phyloP scores from a whole-genome alignment of 2,329 filamentous ascomycete species.

The Microsporum canis region DNA sequence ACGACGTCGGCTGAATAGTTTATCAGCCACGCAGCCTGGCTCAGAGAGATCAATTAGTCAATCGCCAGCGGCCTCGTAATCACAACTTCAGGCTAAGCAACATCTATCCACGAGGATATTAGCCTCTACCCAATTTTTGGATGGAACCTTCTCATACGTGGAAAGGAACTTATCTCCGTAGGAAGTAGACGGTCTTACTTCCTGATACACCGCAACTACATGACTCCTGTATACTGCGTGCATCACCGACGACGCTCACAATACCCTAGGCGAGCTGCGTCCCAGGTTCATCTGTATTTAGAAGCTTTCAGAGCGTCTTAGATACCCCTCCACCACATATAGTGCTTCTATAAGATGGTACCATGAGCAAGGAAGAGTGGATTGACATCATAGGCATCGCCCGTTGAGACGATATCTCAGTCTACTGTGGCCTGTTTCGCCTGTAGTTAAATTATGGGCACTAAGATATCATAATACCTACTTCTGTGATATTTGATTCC shows the following conservation, averaged over 20 bases:
- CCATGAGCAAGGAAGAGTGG: too few relatives aligned
- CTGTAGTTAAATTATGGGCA: neutral
- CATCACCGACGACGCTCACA: too few relatives aligned
- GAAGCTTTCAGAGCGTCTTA: too few relatives aligned
- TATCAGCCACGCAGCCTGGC: neutral
- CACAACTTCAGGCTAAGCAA: neutral
- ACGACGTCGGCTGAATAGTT: slow-evolving; percentile 3
- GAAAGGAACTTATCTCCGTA: neutral
- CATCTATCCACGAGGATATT: neutral
- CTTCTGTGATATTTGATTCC: too few relatives aligned
- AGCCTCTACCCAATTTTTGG: neutral
- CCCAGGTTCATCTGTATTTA: too few relatives aligned
- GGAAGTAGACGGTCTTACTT: neutral
- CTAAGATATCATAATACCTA: too few relatives aligned
- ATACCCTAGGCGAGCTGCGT: too few relatives aligned
- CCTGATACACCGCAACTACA: neutral
- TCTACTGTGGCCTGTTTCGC: too few relatives aligned
- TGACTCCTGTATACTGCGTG: neutral
- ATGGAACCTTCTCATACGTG: neutral
- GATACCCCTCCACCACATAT: too few relatives aligned
- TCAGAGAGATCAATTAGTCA: neutral
- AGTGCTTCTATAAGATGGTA: too few relatives aligned
- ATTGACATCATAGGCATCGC: too few relatives aligned
- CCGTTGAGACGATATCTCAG: too few relatives aligned
- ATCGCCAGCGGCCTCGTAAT: neutral